Base-by-base conservation (phyloP, 495 filamentous ascomycete species). In the Astrocystis sublimbata region DNA sequence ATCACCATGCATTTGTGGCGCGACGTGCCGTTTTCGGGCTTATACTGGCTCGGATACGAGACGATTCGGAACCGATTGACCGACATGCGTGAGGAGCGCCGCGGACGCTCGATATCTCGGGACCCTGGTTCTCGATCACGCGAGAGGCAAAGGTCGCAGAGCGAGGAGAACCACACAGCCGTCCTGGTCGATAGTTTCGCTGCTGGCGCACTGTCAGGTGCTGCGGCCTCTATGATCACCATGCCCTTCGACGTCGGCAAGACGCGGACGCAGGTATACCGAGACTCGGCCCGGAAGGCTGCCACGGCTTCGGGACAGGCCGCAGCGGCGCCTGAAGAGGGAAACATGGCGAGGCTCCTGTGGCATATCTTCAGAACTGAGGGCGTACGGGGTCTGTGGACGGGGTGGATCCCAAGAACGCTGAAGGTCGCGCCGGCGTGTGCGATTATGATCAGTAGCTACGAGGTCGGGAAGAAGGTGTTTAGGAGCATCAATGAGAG, bases 381-480 rank as follows among this genome's bases (percentile, higher is more conserved):
- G 75, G 94, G 94, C 1, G 64, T 86, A 35, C 71, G 83, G 0
- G 96, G 93, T 0, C 76, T 98, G 12, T 98, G 93, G 82, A 90
- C 82, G 59, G 94, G 96, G 12, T 96, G 92, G 89, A 88, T 89
- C 17, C 92, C 94, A 0, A 81, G 94, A 36, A 96, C 92, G 64
- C 76, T 98, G 46, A 98, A 98, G 68, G 93, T 98, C 6, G 93
- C 94, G 10, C 94, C 94, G 1, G 92, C 93, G 13, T 98, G 94
- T 75, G 94, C 96, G n/a, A 97, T 98, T 68, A 98, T 98, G 94
- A 98, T 98, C 64, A 96, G 91, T 59, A 96, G 86, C 58, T 98
- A 98, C 68, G 94, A 98, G 75, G 82, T 98, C 23, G 92, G 96
- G 10, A 98, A 98, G 83, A 88, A 88, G 72, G 88, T 89, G 73